Percentiles rank a stretch among this genome's conserved stretches.
phyloP scores from a whole-genome alignment of 108 stramenopile genomes.

The Conticribra guillardii region DNA sequence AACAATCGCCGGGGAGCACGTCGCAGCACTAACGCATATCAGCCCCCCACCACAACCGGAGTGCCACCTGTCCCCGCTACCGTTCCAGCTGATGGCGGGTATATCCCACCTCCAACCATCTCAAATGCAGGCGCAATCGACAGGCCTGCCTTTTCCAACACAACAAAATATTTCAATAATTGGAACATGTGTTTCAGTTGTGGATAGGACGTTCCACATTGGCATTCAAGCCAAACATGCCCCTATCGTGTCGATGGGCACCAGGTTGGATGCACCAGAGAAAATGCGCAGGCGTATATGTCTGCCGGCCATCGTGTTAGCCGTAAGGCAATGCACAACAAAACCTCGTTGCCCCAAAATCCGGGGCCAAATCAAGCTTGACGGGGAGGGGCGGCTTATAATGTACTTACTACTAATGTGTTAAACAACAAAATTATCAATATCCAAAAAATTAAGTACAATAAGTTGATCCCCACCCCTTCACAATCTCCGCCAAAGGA shows the following conservation, averaged over 20 bases:
- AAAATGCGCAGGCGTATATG: too few species aligned
- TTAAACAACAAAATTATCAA: background rate
- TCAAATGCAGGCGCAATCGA: background rate
- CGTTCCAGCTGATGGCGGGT: background rate
- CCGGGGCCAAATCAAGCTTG: conserved; percentile 19
- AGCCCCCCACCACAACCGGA: too few species aligned
- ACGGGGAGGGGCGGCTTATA: conserved; percentile 14
- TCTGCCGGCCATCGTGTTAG: conserved; percentile 6
- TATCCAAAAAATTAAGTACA: background rate
- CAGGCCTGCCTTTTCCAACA: too few species aligned
- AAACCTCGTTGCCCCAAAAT: conserved; percentile 7
- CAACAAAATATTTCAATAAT: conserved; percentile 18
- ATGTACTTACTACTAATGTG: conserved; percentile 5
- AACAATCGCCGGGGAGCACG: too few species aligned
- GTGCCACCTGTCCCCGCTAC: background rate
- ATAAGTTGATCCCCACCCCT: conserved; percentile 15
- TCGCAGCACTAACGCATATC: too few species aligned
- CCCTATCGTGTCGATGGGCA: background rate
- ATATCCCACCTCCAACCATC: conserved; percentile 1
- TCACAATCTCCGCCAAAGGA: background rate
- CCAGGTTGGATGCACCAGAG: too few species aligned
- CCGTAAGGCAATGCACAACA: conserved; percentile 11
- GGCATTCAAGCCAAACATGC: conserved; percentile 22
- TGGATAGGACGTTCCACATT: conserved; percentile 13
- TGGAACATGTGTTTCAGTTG: conserved; percentile 22